Evolutionary conservation across 176 grass and related monocot genomes (phyloP), one percentile per base, ranked within the genome.

Genomic region (Zizania latifolia): DNA sequence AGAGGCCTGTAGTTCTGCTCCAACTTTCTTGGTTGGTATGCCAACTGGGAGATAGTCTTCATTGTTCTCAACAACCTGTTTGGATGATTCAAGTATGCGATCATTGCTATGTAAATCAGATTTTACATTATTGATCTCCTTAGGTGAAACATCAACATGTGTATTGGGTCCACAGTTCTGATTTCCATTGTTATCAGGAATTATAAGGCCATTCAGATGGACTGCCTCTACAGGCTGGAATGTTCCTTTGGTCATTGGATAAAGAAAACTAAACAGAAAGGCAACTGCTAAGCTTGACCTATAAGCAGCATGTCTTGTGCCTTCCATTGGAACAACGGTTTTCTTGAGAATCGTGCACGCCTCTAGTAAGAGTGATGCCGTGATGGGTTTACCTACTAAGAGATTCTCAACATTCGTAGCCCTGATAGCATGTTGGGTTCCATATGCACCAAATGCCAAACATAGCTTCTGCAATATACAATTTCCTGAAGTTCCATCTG

Each of bases 1-100:
- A 67, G 90, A 93, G 62, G 90, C 86, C 89, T 97, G 94, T 48
- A 91, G 82, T 88, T 93, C 94, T 84, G 88, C 90, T 89, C 88
- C 94, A 61, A 79, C 78, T 89, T 97, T 97, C 72, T 91, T 89
- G 23, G 86, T 58, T 81, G 90, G 90, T 58, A 91, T 78, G 48
- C 94, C 94, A 89, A 93, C 90, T 5, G 90, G 94, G 40, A 74
- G 57, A 77, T 90, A 89, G 27, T 97, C 88, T 48, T 83, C 77
- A 80, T 55, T 87, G 50, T 83, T 65, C 72, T 89, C 37, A 78
- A 93, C 38, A 24, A 75, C 57, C 69, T 97, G 94, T 23, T 84
- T 84, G 55, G 86, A 97, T 29, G 78, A 91, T 34, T 85, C 82
- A 76, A 83, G 75, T 46, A 93, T 64, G 55, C 32, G 8, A 77